A percentile compares a stretch with the other conserved stretches of the same genome.
These are phyloP conservation scores for Pisolithus albus DNA, from an alignment of 768 basidiomycete genomes.

Conservation along the genomic window DNA sequence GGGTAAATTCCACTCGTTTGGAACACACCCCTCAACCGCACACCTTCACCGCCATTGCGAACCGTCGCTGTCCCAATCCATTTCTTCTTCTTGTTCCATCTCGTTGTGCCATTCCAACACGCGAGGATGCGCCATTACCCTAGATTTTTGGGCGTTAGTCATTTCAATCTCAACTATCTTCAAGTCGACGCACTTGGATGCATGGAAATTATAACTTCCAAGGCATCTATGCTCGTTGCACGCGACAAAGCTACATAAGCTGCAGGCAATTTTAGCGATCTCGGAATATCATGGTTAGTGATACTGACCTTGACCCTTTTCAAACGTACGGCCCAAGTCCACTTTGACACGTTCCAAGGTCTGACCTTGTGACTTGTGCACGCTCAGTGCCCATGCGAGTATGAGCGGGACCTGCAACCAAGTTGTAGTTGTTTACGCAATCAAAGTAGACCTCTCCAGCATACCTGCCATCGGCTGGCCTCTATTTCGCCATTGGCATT, in stretches of 20 bases:
- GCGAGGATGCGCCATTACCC: conserved; percentile 58
- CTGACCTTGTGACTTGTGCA: conserved; percentile 90
- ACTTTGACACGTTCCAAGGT: conserved; percentile 81
- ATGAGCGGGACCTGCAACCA: conserved; percentile 45
- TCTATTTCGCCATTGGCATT: conserved; percentile 54
- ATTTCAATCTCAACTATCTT: not conserved
- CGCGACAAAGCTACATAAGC: conserved; percentile 71
- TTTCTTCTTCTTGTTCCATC: conserved; percentile 14
- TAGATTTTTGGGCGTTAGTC: conserved; percentile 18
- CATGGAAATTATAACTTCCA: conserved; percentile 63
- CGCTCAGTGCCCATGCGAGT: conserved; percentile 81
- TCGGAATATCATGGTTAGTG: not conserved
- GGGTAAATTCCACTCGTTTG: not conserved
- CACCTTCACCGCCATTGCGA: conserved; percentile 5
- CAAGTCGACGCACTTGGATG: conserved; percentile 40
- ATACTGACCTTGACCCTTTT: conserved; percentile 63
- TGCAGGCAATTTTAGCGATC: conserved; percentile 15
- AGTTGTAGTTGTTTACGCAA: not conserved
- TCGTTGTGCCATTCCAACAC: conserved; percentile 53
- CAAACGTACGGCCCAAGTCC: conserved; percentile 69
- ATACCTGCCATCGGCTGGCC: conserved; percentile 54
- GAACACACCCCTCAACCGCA: not conserved
- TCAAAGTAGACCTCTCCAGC: not conserved
- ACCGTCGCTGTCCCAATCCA: conserved; percentile 4
- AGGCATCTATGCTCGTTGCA: conserved; percentile 56